Base-by-base conservation (phyloP, 495 filamentous ascomycete genomes). In the Aspergillus hancockii region DNA sequence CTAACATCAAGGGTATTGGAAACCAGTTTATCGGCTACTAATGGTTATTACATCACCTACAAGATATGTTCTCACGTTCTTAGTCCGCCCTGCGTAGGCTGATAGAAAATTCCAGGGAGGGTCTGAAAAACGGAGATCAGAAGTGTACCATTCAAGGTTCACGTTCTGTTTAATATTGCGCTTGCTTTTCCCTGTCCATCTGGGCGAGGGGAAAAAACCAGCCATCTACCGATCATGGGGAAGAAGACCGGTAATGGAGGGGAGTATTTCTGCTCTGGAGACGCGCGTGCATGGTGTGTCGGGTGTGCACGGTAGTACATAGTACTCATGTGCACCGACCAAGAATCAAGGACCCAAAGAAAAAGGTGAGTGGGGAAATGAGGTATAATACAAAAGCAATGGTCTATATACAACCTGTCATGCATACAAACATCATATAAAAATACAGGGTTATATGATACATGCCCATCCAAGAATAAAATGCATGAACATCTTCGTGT, bases 11-110 rank as follows among this genome's bases (percentile, higher is more conserved):
- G 3, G 25, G 25, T 7, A 28, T n/a, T 28, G 25, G 25, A 28
- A 28, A 28, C 25, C 25, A 3, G 25, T 12, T 14, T 14, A 36
- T 2, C 34, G 13, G 34, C 9, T 36, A 14, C 34, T 9, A 36
- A 12, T 36, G 9, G 34, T 10, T 36, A 36, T 10, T 36, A 36
- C 13, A 18, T n/a, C 5, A 41, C 16, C 13, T 14, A n/a, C 12
- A 16, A n/a, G 38, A n/a, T 23, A 67, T 81, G 75, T 81, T 70
- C 76, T 75, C 76, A 52, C 78, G 70, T 78, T 79, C 74, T 79
- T 81, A 81, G 79, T 81, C 79, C 79, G 75, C 64, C 70, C 71
- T 74, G 72, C 71, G 72, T 75, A 77, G 75, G 66, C 79, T 81
- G 68, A 72, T 54, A 74, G 64, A 22, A n/a, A 56, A 38, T 52